Evolutionary conservation across 106 monocot genomes (phyloP).

Genomic region (Dendrobium huoshanense): DNA sequence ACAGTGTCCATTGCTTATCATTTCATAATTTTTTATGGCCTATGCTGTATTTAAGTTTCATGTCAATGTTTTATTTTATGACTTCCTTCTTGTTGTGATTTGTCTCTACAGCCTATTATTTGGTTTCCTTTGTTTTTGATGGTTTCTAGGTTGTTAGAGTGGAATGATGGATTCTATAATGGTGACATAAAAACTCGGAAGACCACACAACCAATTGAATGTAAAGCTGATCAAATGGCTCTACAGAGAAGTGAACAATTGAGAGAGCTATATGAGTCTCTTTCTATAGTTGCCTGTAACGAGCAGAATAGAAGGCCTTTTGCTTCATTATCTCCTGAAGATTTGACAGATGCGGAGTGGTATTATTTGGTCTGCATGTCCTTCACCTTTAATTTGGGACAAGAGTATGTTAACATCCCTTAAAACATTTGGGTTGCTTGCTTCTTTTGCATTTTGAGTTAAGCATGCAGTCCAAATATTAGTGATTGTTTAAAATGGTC

Average conservation of each 20-base stretch:
- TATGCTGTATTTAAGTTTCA: background rate
- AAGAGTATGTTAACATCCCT: conserved; percentile 39
- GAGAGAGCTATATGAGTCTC: conserved; percentile 66
- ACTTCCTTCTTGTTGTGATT: background rate
- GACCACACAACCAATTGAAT: conserved; percentile 56
- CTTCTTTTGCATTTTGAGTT: background rate
- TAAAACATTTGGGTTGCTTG: background rate
- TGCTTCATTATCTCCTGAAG: conserved; percentile 81
- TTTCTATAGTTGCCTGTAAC: conserved; percentile 61
- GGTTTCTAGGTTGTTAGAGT: conserved; percentile 44
- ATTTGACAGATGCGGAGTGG: conserved; percentile 79
- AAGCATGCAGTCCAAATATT: background rate
- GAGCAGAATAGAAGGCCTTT: conserved; percentile 51
- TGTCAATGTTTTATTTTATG: background rate
- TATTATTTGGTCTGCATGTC: conserved; percentile 97
- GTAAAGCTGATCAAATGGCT: conserved; percentile 56
- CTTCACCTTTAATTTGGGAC: conserved; percentile 63
- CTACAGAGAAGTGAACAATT: conserved; percentile 78
- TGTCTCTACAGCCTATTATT: background rate
- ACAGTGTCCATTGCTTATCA: too few species aligned
- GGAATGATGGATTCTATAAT: conserved; percentile 82
- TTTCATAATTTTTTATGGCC: too few species aligned
- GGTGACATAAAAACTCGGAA: conserved; percentile 94
- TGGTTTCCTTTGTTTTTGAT: background rate
- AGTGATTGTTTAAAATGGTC: background rate